phyloP scores from a whole-genome alignment of 495 filamentous ascomycete genomes.

The Pseudomonodictys pantanalensis region DNA sequence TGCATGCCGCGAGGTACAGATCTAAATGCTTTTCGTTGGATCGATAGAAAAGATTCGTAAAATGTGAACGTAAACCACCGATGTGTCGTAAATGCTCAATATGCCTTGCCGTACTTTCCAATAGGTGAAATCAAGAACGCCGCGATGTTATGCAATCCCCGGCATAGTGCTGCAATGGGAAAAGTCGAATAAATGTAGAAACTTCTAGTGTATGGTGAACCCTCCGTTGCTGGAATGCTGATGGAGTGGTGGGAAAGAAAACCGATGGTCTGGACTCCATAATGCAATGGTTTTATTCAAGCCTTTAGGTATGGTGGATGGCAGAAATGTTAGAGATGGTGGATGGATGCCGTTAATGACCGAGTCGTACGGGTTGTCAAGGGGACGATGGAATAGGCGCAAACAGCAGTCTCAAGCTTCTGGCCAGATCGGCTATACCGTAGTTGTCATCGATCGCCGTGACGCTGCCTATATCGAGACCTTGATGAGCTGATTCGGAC shows the following conservation, averaged over 20 bases:
- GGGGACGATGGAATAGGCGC: conserved; percentile 11
- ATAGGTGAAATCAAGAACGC: conserved; percentile 7
- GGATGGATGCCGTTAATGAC: too few relatives aligned
- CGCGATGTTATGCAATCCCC: conserved; percentile 13
- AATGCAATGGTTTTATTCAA: too few relatives aligned
- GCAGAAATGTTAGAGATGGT: too few relatives aligned
- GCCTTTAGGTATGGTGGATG: too few relatives aligned
- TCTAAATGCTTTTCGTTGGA: conserved; percentile 33
- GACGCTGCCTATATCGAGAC: conserved; percentile 57
- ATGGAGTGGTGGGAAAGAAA: too few relatives aligned
- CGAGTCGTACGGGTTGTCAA: neutral
- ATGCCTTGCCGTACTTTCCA: too few relatives aligned
- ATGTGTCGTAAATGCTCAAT: neutral
- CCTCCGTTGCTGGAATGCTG: too few relatives aligned
- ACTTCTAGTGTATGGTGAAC: conserved; percentile 1
- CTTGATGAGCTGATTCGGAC: conserved; percentile 50
- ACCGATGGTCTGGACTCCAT: conserved; percentile 2
- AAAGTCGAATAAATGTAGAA: too few relatives aligned
- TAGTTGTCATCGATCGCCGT: conserved; percentile 60
- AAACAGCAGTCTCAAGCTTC: conserved; percentile 67
- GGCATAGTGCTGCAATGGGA: too few relatives aligned
- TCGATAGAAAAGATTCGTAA: conserved; percentile 7
- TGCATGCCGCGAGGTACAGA: conserved; percentile 26
- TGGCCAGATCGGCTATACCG: conserved; percentile 56
- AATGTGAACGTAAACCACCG: conserved; percentile 1